Conservation (phyloP, 768 basidiomycete genomes). For the Suillus discolor region DNA sequence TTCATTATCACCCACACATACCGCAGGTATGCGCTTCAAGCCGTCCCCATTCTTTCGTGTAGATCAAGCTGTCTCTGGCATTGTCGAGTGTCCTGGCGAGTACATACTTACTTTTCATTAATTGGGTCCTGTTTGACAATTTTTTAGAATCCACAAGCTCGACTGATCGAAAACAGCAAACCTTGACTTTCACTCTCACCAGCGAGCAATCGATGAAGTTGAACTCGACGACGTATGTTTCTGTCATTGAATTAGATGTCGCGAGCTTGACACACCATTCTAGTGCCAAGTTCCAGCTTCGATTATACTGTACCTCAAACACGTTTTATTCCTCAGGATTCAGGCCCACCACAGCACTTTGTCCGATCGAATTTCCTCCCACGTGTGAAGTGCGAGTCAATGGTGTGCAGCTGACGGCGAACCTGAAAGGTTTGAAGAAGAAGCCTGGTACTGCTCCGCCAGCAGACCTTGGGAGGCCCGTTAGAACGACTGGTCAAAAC, state of each 20-base stretch:
- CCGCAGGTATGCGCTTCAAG: constrained; percentile 71
- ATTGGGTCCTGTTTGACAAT: constrained; percentile 10
- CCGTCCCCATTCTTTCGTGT: constrained; percentile 77
- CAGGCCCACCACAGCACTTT: constrained; percentile 52
- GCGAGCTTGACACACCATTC: background rate
- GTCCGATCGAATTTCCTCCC: constrained; percentile 88
- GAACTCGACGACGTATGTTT: constrained; percentile 52
- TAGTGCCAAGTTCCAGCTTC: constrained; percentile 76
- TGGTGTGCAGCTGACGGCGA: constrained; percentile 63
- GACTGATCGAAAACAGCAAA: constrained; percentile 74
- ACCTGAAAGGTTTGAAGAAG: constrained; percentile 91
- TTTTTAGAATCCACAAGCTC: constrained; percentile 70
- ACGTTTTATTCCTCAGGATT: constrained; percentile 65
- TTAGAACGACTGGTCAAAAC: constrained; percentile 51
- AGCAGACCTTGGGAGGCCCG: constrained; percentile 57
- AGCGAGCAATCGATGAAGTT: constrained; percentile 67
- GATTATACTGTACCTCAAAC: constrained; percentile 88
- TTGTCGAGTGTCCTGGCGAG: constrained; percentile 81
- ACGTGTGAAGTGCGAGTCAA: constrained; percentile 93
- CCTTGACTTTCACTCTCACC: constrained; percentile 63
- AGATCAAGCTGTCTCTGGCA: constrained; percentile 62
- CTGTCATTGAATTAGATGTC: constrained; percentile 9
- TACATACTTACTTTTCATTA: background rate
- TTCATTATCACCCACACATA: constrained; percentile 15
- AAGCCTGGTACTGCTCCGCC: constrained; percentile 95